phyloP scores from a whole-genome alignment of 2,329 filamentous ascomycete genomes.

The Beauveria sp. region DNA sequence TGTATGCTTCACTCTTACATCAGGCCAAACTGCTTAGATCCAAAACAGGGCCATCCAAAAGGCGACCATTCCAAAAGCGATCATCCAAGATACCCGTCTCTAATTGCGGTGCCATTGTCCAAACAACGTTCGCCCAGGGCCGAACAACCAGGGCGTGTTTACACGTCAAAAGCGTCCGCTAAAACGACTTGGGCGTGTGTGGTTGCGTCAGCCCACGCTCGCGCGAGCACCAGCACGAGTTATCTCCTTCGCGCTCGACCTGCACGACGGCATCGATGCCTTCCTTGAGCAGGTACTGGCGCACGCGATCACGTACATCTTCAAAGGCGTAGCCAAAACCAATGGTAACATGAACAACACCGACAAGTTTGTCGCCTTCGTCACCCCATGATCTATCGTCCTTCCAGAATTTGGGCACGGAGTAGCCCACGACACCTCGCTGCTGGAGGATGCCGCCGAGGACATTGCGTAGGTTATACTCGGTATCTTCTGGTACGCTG shows the following conservation, averaged over 20 bases:
- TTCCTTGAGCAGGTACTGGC: conserved; percentile 60
- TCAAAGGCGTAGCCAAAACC: conserved; percentile 65
- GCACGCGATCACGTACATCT: conserved; percentile 74
- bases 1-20: background rate
- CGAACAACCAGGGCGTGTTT: background rate
- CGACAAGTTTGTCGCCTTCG: conserved; percentile 53
- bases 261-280: conserved; percentile 80
- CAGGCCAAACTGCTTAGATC: background rate
- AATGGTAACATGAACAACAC: conserved; percentile 80
- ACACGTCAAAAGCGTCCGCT: conserved; percentile 13
- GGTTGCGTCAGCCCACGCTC: conserved; percentile 24
- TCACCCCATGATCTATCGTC: conserved; percentile 54
- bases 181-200: conserved; percentile 28
- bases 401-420: conserved; percentile 86
- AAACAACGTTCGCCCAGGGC: conserved; percentile 3
- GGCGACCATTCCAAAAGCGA: background rate
- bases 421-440: conserved; percentile 77
- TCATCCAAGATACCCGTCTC: conserved; percentile 8
- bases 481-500: conserved; percentile 73
- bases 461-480: conserved; percentile 82
- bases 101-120: conserved; percentile 6
- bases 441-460: conserved; percentile 76
- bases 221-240: conserved; percentile 49
- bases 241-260: conserved; percentile 76
- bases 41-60: background rate